These are phyloP conservation scores for Coemansia sp. DNA, from an alignment of 192 early-diverging fungal genomes.

Conservation along the genomic window DNA sequence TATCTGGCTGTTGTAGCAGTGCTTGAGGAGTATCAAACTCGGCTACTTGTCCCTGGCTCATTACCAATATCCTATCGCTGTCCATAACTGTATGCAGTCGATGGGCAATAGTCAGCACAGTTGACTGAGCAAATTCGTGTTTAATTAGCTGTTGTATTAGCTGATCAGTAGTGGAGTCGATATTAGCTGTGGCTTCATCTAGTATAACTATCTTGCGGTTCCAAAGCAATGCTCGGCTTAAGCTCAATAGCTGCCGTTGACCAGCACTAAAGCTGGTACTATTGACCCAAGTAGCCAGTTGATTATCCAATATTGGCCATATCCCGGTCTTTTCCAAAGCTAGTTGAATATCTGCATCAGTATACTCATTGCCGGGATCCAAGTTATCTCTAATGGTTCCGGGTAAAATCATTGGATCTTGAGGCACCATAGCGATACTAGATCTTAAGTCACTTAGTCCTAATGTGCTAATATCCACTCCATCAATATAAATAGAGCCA, in stretches of 20 bases:
- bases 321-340: too few species aligned
- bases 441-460: slow-evolving; percentile 56
- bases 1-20: not conserved
- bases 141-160: slow-evolving; percentile 46
- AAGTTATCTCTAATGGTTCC: slow-evolving; percentile 69
- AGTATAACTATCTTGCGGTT: slow-evolving; percentile 50
- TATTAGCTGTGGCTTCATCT: slow-evolving; percentile 56
- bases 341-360: slow-evolving; percentile 29
- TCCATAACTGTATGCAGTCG: slow-evolving; percentile 3
- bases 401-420: slow-evolving; percentile 64
- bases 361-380: slow-evolving; percentile 57
- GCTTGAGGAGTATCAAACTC: slow-evolving; percentile 3
- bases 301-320: not conserved
- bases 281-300: slow-evolving; percentile 12
- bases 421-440: slow-evolving; percentile 58
- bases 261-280: slow-evolving; percentile 42
- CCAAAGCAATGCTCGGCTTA: slow-evolving; percentile 55
- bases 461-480: slow-evolving; percentile 55
- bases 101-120: slow-evolving; percentile 7
- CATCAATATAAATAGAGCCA: slow-evolving; percentile 55
- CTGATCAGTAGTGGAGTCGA: slow-evolving; percentile 62
- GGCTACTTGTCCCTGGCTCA: not conserved
- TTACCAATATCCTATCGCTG: slow-evolving; percentile 2
- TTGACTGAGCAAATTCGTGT: not conserved
- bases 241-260: slow-evolving; percentile 57